Evolutionary conservation across 1,284 basidiomycete species (phyloP), one percentile per base, ranked within the genome.

Genomic region (Pseudozyma thailandica): DNA sequence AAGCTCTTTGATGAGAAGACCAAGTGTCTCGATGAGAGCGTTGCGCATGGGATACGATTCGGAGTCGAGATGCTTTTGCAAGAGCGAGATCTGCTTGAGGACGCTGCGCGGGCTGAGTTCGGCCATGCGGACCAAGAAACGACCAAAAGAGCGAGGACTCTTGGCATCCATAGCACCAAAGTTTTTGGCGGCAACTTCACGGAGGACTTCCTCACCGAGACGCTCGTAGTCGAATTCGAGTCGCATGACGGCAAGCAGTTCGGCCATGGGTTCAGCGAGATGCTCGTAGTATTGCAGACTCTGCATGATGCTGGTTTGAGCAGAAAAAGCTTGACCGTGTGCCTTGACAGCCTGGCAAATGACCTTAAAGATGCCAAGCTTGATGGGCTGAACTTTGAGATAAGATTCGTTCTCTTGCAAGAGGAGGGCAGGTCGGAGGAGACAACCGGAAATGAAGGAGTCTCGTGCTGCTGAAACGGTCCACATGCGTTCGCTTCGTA

Each of bases 11-110:
- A 83, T 82, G 38, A 83, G 65, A 13, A 81, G 60, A 21, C 80
- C 82, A 21, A 83, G 79, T 6, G 79, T 76, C 50, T 83, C 82
- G 49, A 83, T 58, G 47, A 83, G 65, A 10, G 82, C 77, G 39
- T 80, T 92, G 33, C 96, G 91, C 90, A 98, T 95, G 0, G 93
- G 92, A 79, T 98, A 96, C 0, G 93, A 91, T 91, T 98, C 95
- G 28, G 92, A 93, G 80, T 98, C 95, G 30, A 97, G 86, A 79
- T 97, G 94, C 21, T 88, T 86, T 26, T 92, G 86, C 10, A 98
- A 85, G 43, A 98, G 84, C 72, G 90, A 90, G 75, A 98, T 91
- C 83, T 96, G 93, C 84, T 95, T 95, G 77, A 93, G 86, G 2
- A 97, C 90, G 4, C 90, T 85, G n/a, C 92, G 86, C 0, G 94